phyloP scores from a whole-genome alignment of 1,284 basidiomycete species.

The Anthracocystis panici-leucophaei region DNA sequence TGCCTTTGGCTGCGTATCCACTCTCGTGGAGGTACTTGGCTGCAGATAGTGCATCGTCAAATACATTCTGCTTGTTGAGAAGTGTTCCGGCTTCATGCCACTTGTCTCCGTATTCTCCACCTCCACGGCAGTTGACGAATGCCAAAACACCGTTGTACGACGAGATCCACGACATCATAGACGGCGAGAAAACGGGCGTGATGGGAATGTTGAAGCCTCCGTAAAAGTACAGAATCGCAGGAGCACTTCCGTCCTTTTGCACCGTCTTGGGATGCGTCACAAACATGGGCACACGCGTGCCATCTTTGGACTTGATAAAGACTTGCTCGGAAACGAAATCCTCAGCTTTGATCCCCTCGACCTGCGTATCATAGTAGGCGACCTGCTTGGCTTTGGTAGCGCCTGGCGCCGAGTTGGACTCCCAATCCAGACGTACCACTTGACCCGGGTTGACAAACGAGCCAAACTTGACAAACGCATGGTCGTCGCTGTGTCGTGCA shows the following conservation, averaged over 20 bases:
- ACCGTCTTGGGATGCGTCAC: conserved; percentile 82
- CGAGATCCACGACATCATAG: conserved; percentile 81
- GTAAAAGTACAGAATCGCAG: conserved; percentile 82
- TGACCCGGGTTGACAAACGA: conserved; percentile 82
- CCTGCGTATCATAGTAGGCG: conserved; percentile 76
- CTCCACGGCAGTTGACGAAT: conserved; percentile 77
- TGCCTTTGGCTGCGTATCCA: conserved; percentile 78
- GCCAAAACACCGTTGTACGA: conserved; percentile 81
- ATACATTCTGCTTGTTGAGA: conserved; percentile 75
- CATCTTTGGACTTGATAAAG: conserved; percentile 77
- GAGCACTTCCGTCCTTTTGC: conserved; percentile 80
- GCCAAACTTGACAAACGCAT: conserved; percentile 78
- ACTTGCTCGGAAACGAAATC: conserved; percentile 82
- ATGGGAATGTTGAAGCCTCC: conserved; percentile 75
- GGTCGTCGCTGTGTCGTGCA: conserved; percentile 74
- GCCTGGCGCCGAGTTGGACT: conserved; percentile 57
- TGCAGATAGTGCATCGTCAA: conserved; percentile 77
- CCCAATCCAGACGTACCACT: conserved; percentile 69
- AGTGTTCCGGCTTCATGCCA: conserved; percentile 68
- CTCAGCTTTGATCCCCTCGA: conserved; percentile 77
- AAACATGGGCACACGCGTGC: conserved; percentile 87
- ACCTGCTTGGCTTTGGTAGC: conserved; percentile 60
- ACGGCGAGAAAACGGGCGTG: conserved; percentile 79
- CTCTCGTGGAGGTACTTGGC: conserved; percentile 78
- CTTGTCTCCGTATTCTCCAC: conserved; percentile 84